These are phyloP conservation scores for Yamadazyma sp. DNA, from an alignment of 805 yeast species.

Conservation along the genomic window DNA sequence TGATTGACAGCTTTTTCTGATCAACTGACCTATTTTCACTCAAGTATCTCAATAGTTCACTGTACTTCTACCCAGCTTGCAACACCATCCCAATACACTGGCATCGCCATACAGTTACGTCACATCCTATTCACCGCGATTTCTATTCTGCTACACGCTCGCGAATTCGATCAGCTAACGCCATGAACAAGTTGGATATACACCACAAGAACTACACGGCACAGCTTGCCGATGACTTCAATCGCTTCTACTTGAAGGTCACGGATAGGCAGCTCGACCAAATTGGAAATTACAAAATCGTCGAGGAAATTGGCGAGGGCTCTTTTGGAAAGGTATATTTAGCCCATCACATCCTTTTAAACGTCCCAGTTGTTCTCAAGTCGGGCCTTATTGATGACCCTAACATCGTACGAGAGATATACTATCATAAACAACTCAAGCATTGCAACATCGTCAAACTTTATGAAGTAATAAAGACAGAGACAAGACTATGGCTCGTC, in stretches of 20 bases:
- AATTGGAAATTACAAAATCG: conserved; percentile 78
- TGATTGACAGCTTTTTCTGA: too few relatives aligned
- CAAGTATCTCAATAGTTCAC: too few relatives aligned
- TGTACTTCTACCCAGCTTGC: too few relatives aligned
- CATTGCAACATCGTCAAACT: conserved; percentile 83
- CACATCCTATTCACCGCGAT: too few relatives aligned
- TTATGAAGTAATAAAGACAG: conserved; percentile 84
- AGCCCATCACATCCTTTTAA: conserved; percentile 75
- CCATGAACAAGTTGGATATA: conserved; percentile 8
- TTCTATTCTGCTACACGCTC: background rate
- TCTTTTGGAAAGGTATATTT: conserved; percentile 89
- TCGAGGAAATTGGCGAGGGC: conserved; percentile 83
- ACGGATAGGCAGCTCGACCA: conserved; percentile 52
- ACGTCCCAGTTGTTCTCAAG: conserved; percentile 76
- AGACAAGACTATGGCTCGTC: conserved; percentile 78
- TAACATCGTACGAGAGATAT: conserved; percentile 85
- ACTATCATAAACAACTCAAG: conserved; percentile 78
- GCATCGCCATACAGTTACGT: too few relatives aligned
- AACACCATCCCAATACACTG: too few relatives aligned
- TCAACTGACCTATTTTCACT: too few relatives aligned
- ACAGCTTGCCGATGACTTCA: conserved; percentile 63
- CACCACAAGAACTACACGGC: conserved; percentile 9
- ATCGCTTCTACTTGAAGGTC: conserved; percentile 48
- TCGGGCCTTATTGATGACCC: conserved; percentile 77
- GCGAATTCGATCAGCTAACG: background rate